phyloP scores from a whole-genome alignment of 306 rosid genomes.

The barrel medic (Medicago truncatula) region MtrunA17r5.0-ANR NC_053049.1:4626501-4627000 shows the following conservation, averaged over 20 bases:
- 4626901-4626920: constrained; percentile 19
- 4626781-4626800: constrained; percentile 87
- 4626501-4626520: no score
- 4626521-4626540: no score
- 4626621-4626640: constrained; percentile 81
- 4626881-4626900: constrained; percentile 34
- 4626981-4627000: no score
- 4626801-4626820: constrained; percentile 70
- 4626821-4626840: constrained; percentile 61
- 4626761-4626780: constrained; percentile 74
- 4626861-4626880: constrained; percentile 27
- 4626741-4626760: constrained; percentile 72
- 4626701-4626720: constrained; percentile 92
- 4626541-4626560: no score
- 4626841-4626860: constrained; percentile 68
- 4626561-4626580: no score
- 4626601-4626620: no score
- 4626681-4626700: constrained; percentile 74
- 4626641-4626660: constrained; percentile 91
- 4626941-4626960: constrained; percentile 14
- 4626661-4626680: constrained; percentile 81
- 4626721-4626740: constrained; percentile 85
- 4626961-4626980: constrained; percentile 1
- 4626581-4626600: no score
- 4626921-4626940: constrained; percentile 3